phyloP scores from a whole-genome alignment of 176 grass and related monocot genomes.

The Cenchrus purpureus region DNA sequence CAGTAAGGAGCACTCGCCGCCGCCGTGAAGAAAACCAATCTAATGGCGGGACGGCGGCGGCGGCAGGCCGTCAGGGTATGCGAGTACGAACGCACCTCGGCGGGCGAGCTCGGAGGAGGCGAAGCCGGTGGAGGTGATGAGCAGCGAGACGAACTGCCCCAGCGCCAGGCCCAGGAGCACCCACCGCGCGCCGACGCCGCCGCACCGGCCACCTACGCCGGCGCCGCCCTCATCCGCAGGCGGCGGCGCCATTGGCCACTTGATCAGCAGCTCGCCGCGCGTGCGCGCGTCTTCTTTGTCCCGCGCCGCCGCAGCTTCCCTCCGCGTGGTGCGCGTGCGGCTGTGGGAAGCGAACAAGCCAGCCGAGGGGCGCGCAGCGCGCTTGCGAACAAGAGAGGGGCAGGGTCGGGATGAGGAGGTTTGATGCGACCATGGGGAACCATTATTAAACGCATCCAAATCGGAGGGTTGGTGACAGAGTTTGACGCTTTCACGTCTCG shows the following conservation, averaged over 20 bases:
- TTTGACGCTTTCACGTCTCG: neutral
- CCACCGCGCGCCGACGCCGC: slow-evolving; percentile 37
- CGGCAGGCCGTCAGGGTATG: too few relatives aligned
- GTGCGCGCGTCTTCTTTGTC: neutral
- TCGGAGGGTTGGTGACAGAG: slow-evolving; percentile 37
- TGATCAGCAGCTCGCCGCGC: neutral
- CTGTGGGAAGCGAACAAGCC: neutral
- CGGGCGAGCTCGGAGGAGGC: slow-evolving; percentile 91
- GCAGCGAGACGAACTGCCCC: slow-evolving; percentile 90
- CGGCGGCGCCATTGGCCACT: slow-evolving; percentile 26
- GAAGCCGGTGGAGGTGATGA: slow-evolving; percentile 96
- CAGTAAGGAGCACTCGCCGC: neutral
- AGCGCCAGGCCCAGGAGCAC: slow-evolving; percentile 62
- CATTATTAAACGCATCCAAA: neutral
- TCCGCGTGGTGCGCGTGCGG: neutral
- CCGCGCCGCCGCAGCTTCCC: neutral
- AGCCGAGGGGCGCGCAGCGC: neutral
- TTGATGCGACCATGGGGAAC: neutral
- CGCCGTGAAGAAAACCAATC: neutral
- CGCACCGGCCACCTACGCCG: neutral
- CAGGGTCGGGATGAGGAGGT: too few relatives aligned
- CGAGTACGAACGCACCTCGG: slow-evolving; percentile 48
- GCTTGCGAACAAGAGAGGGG: neutral
- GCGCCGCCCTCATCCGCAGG: slow-evolving; percentile 2
- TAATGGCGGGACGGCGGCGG: neutral